Evolutionary conservation across 2,329 filamentous ascomycete species (phyloP), one percentile per base, ranked within the genome.

Genomic region (Ascochyta koolunga): DNA sequence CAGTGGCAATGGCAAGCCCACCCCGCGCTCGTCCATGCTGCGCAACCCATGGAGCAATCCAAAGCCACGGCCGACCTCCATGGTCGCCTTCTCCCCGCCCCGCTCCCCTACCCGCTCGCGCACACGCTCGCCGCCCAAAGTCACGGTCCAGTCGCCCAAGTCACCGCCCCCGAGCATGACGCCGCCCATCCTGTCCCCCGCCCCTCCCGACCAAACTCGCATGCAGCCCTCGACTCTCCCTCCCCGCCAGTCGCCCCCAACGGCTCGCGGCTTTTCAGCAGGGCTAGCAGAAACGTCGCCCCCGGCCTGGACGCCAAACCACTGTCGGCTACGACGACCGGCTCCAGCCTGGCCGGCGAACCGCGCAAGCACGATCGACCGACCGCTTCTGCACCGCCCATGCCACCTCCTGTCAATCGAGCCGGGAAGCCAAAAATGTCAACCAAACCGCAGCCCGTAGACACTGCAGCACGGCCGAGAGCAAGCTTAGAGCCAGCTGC

Each of bases 381-480:
- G 10, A 80, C 81, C 4, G 72, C 80, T 10, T 69, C 70, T 25
- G 65, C 68, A n/a, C 62, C 70, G 9, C 61, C 67, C 11, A 61
- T 72, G 22, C 90, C 90, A 9, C 91, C 91, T 4, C 89, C 89
- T 0, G 82, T 93, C 32, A 95, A 96, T 71, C 86, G 93, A 49
- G 86, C 87, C 25, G 90, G 90, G 35, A 96, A 96, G 73, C 88
- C 89, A 4, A 87, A 85, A 65, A 83, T 89, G 48, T 81, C 81
- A 10, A 71, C 75, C 9, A 85, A 85, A 43, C 62, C 69, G 3
- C 67, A 70, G 29, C 66, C 73, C 3, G 57, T 66, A 5, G 69
- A 73, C 16, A 51, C 59, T 5, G 25, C 59, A 25, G 44, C 58
- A 5, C 69, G 64, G 21, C 40, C 51, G 3, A 39, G 51, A 24